These are phyloP conservation scores for Echeveria elegans DNA, from an alignment of 164 flowering plant species.

Conservation along the genomic window DNA sequence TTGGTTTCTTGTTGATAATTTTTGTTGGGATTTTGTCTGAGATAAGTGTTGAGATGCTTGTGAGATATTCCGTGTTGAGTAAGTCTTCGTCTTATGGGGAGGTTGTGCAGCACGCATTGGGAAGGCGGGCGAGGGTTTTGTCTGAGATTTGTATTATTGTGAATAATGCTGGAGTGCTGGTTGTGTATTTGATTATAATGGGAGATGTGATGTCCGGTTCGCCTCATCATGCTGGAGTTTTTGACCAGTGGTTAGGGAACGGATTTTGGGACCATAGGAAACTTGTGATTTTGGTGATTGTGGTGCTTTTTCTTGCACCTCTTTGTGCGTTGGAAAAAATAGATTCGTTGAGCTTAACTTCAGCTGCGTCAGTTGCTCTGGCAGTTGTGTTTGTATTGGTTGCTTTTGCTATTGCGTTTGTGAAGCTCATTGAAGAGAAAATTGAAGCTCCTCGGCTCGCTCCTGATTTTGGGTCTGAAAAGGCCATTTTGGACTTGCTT, in stretches of 20 bases:
- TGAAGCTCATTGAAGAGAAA: slow-evolving; percentile 71
- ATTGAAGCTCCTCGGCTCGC: slow-evolving; percentile 60
- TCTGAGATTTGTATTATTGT: no score
- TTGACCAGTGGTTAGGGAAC: slow-evolving; percentile 76
- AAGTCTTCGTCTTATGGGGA: slow-evolving; percentile 83
- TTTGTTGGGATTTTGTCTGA: slow-evolving; percentile 81
- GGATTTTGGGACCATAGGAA: slow-evolving; percentile 89
- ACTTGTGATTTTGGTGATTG: no score
- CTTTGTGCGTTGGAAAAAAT: slow-evolving; percentile 75
- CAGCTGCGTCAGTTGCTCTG: slow-evolving; percentile 90
- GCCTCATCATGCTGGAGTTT: slow-evolving; percentile 65
- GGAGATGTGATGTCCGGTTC: slow-evolving; percentile 98
- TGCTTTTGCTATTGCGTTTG: slow-evolving; percentile 40
- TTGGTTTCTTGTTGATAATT: slow-evolving; percentile 58
- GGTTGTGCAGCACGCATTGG: slow-evolving; percentile 68
- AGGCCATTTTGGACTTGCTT: slow-evolving; percentile 74
- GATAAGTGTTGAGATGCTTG: slow-evolving; percentile 68
- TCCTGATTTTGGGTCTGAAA: slow-evolving; percentile 75
- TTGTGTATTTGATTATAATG: slow-evolving; percentile 90
- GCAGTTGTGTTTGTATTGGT: slow-evolving; percentile 84
- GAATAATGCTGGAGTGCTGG: slow-evolving; percentile 87
- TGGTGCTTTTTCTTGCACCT: slow-evolving; percentile 73
- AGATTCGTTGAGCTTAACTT: slow-evolving; percentile 81
- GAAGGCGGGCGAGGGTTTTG: slow-evolving; percentile 49
- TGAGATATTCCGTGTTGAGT: slow-evolving; percentile 39